These are phyloP conservation scores for Sporothrix pallida DNA, from an alignment of 2,329 filamentous ascomycete genomes.

Conservation along the genomic window DNA sequence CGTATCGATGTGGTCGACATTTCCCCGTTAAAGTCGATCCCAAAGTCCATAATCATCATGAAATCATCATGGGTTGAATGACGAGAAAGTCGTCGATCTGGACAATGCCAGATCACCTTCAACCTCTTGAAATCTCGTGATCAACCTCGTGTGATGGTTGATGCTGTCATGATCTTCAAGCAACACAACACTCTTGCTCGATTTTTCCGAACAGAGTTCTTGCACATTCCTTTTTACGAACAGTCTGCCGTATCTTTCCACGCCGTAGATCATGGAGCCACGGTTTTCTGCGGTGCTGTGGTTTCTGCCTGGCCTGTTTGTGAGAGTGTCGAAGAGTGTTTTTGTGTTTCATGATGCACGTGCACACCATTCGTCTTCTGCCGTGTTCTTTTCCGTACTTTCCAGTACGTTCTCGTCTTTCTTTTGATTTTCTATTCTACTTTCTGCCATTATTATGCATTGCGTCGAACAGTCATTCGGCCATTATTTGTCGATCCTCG, in stretches of 20 bases:
- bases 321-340: background rate
- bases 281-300: background rate
- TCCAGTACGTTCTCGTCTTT: background rate
- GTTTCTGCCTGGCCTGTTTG: constrained; percentile 9
- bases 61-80: background rate
- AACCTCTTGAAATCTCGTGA: too few species aligned
- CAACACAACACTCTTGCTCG: background rate
- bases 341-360: constrained; percentile 5
- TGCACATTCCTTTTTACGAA: background rate
- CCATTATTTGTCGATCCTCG: background rate
- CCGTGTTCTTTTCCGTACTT: background rate
- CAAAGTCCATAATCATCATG: too few species aligned
- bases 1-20: background rate
- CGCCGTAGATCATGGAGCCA: background rate
- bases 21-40: too few species aligned
- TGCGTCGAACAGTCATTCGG: background rate
- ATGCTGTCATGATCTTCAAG: too few species aligned
- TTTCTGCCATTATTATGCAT: background rate
- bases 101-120: too few species aligned
- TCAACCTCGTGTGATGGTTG: too few species aligned
- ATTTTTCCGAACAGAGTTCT: background rate
- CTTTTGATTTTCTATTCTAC: background rate
- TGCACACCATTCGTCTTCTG: background rate
- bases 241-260: background rate
- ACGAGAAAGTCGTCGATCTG: too few species aligned